Conservation (phyloP, 768 basidiomycete species). For the Lentinula raphanica region DNA sequence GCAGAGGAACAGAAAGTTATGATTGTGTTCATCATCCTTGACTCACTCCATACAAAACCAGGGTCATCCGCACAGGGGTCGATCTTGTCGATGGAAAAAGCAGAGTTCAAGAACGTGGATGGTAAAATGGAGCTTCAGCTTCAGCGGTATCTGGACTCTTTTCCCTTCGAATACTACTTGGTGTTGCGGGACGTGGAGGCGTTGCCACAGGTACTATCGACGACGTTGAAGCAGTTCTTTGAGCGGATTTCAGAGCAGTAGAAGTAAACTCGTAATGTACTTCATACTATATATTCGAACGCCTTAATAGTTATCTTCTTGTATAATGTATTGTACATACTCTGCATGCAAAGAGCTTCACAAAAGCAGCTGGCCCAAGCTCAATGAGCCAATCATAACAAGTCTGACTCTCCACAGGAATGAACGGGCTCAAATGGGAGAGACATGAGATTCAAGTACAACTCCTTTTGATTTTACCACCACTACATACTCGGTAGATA, state of each 20-base stretch:
- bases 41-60: slow-evolving; percentile 62
- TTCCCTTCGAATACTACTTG: slow-evolving; percentile 97
- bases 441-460: no score
- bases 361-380: no score
- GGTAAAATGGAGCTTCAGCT: slow-evolving; percentile 85
- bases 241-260: slow-evolving; percentile 73
- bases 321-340: neutral
- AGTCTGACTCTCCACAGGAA: no score
- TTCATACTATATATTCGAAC: neutral
- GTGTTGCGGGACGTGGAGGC: slow-evolving; percentile 89
- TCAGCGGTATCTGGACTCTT: slow-evolving; percentile 87
- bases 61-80: slow-evolving; percentile 45
- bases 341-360: no score
- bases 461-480: no score
- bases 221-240: slow-evolving; percentile 89
- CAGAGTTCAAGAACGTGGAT: slow-evolving; percentile 74
- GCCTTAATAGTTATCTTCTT: neutral
- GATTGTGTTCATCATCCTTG: slow-evolving; percentile 94
- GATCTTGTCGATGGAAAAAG: slow-evolving; percentile 90
- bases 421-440: no score
- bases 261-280: neutral
- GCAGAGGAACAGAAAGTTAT: slow-evolving; percentile 89
- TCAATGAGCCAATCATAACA: no score
- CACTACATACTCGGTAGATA: no score
- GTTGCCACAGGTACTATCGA: slow-evolving; percentile 82